These are phyloP conservation scores for Colletotrichum horii DNA, from an alignment of 2,329 filamentous ascomycete genomes.

Conservation along the genomic window DNA sequence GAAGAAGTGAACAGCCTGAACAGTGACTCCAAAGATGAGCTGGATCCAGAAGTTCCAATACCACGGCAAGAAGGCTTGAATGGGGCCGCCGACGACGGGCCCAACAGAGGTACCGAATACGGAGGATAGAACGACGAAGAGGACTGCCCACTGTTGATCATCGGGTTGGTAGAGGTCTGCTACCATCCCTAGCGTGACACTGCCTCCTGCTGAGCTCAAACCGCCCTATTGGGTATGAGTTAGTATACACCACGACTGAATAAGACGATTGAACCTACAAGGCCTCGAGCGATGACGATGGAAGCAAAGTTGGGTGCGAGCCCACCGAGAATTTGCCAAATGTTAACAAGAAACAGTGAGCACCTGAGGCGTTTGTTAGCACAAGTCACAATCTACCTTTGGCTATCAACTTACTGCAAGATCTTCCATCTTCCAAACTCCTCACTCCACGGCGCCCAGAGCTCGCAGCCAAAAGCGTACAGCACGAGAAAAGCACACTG, in stretches of 20 bases:
- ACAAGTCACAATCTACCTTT: rapidly evolving
- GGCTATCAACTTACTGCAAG: conserved; percentile 44
- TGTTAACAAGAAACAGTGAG: conserved; percentile 53
- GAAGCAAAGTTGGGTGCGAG: conserved; percentile 45
- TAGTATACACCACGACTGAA: too few species aligned
- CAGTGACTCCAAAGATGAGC: conserved; percentile 58
- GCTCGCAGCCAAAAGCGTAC: conserved; percentile 55
- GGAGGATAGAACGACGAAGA: conserved; percentile 63
- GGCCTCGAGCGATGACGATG: conserved; percentile 46
- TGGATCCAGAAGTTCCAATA: conserved; percentile 69
- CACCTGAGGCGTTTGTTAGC: neutral
- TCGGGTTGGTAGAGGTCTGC: conserved; percentile 66
- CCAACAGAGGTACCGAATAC: conserved; percentile 60
- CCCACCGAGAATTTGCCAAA: conserved; percentile 55
- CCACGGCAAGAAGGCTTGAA: conserved; percentile 53
- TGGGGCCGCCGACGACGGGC: conserved; percentile 58
- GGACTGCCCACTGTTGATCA: conserved; percentile 63
- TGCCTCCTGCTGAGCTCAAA: conserved; percentile 67
- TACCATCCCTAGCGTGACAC: conserved; percentile 68
- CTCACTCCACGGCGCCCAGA: conserved; percentile 62
- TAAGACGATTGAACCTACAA: neutral
- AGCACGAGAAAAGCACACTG: conserved; percentile 55
- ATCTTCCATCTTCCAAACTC: conserved; percentile 58
- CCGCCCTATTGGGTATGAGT: conserved; percentile 46
- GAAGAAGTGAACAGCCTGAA: conserved; percentile 54